These are phyloP conservation scores for Calendula officinalis DNA, from an alignment of 129 eudicot species.

Conservation along the genomic window DNA sequence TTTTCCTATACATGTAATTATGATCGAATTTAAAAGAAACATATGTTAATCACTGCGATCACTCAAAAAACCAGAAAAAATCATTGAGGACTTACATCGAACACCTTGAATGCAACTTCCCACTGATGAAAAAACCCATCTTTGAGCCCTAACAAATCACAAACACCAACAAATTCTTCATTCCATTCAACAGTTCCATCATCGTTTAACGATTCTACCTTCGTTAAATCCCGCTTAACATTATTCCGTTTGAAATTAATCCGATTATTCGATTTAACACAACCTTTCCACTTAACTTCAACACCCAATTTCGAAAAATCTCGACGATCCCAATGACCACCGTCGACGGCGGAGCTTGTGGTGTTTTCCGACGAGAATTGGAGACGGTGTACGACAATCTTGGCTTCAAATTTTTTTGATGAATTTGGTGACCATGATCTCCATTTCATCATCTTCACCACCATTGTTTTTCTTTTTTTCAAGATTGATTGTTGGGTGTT, in stretches of 20 bases:
- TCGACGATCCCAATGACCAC: constrained; percentile 4
- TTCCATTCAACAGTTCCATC: constrained; percentile 58
- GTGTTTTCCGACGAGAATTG: constrained; percentile 16
- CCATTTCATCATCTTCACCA: constrained; percentile 65
- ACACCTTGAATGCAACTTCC: constrained; percentile 52
- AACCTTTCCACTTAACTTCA: constrained; percentile 66
- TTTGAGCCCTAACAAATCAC: constrained; percentile 30
- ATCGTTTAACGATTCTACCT: constrained; percentile 29
- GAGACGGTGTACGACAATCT: constrained; percentile 31
- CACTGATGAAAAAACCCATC: constrained; percentile 47
- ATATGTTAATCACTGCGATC: too few species aligned
- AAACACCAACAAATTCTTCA: constrained; percentile 41
- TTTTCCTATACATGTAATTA: too few species aligned
- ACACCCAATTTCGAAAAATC: constrained; percentile 37
- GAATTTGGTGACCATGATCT: constrained; percentile 65
- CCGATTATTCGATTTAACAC: constrained; percentile 40
- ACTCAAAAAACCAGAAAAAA: not conserved
- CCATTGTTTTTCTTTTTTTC: constrained; percentile 21
- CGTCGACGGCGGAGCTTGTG: not conserved
- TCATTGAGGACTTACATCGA: constrained; percentile 42
- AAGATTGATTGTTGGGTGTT: constrained; percentile 11
- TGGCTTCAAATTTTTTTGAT: constrained; percentile 45
- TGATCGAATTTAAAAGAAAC: not conserved
- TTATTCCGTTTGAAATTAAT: constrained; percentile 35
- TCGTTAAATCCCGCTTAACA: constrained; percentile 47